Base-by-base conservation (phyloP, 768 basidiomycete species). In the Mycena alexandri region DNA sequence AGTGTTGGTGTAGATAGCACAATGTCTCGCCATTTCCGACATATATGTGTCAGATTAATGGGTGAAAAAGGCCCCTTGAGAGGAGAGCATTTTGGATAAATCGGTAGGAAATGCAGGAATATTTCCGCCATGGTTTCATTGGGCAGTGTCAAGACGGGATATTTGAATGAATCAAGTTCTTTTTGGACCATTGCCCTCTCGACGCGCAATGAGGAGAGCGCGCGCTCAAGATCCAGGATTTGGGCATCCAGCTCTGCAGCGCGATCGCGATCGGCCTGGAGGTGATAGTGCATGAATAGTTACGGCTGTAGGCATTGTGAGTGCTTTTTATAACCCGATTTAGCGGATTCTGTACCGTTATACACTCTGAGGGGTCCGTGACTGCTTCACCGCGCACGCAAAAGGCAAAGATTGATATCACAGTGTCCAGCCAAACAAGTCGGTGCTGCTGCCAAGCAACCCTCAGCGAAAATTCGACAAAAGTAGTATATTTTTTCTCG, bases 121-220 rank as follows among this genome's bases (percentile, higher is more conserved):
- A 59, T 59, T 22, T 59, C 57, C 17, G 57, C 46, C 3, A 33
- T 12, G 24, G 25, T 25, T 25, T 50, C 48, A 22, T 50, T 50
- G 12, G 48, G 48, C 14, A 54, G 19, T 7, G 33, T 38, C 34
- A 54, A 3, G 21, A 54, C 52, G 12, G 52, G 52, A 17, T 54
- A 54, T n/a, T 22, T 54, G 52, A n/a, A 38, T 5, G 52, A 34
- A 36, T 36, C 7, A 19, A 54, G 52, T 38, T 33, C n/a, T 21
- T 41, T 17, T n/a, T 53, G 33, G 12, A 21, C 33, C 9, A 38
- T 4, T 16, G 17, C 10, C 24, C 33, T 2, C 52, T 34, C 29
- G 2, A 29, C 36, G 8, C 52, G 52, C 33, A 53, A 21, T 33
- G n/a, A 3, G 10, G 33, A 41, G 11, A 54, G 5, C 22, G 19